Base-by-base conservation (phyloP, 2,329 filamentous ascomycete species). In the Akanthomyces lecanii region DNA sequence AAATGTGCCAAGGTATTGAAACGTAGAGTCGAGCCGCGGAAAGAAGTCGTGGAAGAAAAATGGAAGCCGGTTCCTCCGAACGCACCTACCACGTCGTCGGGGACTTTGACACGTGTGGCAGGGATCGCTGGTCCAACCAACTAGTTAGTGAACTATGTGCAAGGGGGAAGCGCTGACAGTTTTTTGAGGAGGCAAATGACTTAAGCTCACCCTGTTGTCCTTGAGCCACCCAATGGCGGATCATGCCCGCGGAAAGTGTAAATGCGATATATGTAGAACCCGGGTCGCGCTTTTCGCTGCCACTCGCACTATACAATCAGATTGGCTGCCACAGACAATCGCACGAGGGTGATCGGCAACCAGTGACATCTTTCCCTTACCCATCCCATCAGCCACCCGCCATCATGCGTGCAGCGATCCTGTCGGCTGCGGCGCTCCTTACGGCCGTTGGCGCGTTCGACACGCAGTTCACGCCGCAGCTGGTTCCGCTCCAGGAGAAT, bases 401-500 rank as follows among this genome's bases (percentile, higher is more conserved):
- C 47, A 56, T 25, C 33, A 61, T 64, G 58, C 61, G 54, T 42
- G 61, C 54, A 6, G 53, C 61, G 2, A 36, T 57, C 8, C 36
- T 62, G 18, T 61, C 60, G 30, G 44, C 53, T 7, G 62, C 59
- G 10, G 50, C 57, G 38, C 58, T 64, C 42, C 23, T 63, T 8
- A 45, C 38, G 11, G 62, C 63, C 28, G 61, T 23, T 6, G 4
- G 40, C 21, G 50, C 42, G 2, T 67, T 63, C 18, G 45, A 33
- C 21, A 44, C 60, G n/a, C 57, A 64, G 6, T 65, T 69, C 48
- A 69, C 69, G 47, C 68, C 74, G 4, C 69, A 69, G 12, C 64
- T 77, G 38, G 70, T 77, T 14, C 77, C 77, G 0, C 67, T 74
- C 4, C 66, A 73, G 62, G 64, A 75, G 50, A 72, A 78, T 71